A percentile compares a stretch with the other conserved stretches of the same genome.
These are phyloP conservation scores for Endoconidiophora polonica DNA, from an alignment of 2,329 filamentous ascomycete genomes.

Conservation along the genomic window DNA sequence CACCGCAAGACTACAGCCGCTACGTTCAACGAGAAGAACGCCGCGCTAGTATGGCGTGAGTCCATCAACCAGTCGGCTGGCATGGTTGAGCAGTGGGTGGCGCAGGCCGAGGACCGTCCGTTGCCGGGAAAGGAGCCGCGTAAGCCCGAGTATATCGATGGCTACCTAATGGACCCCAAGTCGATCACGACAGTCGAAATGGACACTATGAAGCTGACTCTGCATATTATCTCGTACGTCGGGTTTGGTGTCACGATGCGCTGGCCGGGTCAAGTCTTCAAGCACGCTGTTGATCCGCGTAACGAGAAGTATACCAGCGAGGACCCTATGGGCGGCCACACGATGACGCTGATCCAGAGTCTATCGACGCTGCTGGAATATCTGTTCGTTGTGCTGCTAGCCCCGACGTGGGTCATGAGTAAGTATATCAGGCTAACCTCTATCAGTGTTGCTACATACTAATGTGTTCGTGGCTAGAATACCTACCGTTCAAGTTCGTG, in stretches of 20 bases:
- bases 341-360: slow-evolving; percentile 48
- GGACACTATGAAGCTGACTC: slow-evolving; percentile 47
- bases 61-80: slow-evolving; percentile 43
- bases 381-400: slow-evolving; percentile 43
- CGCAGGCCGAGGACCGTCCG: slow-evolving; percentile 14
- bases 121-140: slow-evolving; percentile 1
- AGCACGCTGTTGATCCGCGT: slow-evolving; percentile 26
- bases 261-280: slow-evolving; percentile 44
- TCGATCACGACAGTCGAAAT: slow-evolving; percentile 38
- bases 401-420: slow-evolving; percentile 40
- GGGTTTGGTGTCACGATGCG: slow-evolving; percentile 49
- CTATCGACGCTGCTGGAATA: slow-evolving; percentile 44
- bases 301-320: slow-evolving; percentile 32
- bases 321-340: slow-evolving; percentile 34
- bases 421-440: slow-evolving; percentile 17
- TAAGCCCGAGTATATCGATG: slow-evolving; percentile 15
- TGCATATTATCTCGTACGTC: slow-evolving; percentile 45
- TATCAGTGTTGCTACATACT: background rate
- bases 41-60: slow-evolving; percentile 48
- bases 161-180: slow-evolving; percentile 11
- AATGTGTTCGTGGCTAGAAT: slow-evolving; percentile 17
- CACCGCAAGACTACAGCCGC: slow-evolving; percentile 58
- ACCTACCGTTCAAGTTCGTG: slow-evolving; percentile 33
- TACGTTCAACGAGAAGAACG: slow-evolving; percentile 63
- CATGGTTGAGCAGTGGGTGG: slow-evolving; percentile 43